Conservation (phyloP, 768 basidiomycete genomes). For the Infundibulicybe gibba region DNA sequence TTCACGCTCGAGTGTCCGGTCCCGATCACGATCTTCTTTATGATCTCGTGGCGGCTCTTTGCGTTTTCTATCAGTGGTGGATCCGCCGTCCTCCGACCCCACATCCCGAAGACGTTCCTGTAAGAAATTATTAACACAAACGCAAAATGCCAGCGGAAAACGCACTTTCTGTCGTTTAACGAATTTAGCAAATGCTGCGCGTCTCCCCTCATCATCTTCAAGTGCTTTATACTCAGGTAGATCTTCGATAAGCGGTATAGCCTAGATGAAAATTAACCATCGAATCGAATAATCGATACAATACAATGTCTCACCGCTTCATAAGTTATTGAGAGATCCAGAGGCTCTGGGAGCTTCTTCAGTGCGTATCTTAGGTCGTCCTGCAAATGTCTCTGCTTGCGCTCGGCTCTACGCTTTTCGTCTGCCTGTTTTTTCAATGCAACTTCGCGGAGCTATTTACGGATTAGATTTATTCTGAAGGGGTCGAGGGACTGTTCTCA, state of each 20-base stretch:
- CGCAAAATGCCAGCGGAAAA: constrained; percentile 1
- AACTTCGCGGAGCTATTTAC: constrained; percentile 61
- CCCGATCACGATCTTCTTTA: not conserved
- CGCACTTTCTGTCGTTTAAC: constrained; percentile 85
- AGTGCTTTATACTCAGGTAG: constrained; percentile 85
- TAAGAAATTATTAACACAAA: not conserved
- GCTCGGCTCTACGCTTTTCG: constrained; percentile 83
- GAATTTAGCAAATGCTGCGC: constrained; percentile 82
- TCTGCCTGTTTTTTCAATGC: constrained; percentile 77
- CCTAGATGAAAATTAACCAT: constrained; percentile 33
- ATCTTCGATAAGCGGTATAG: constrained; percentile 72
- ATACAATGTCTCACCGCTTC: constrained; percentile 57
- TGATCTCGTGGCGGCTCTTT: constrained; percentile 65
- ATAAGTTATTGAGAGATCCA: constrained; percentile 73
- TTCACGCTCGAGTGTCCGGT: constrained; percentile 45
- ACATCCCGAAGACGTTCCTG: constrained; percentile 76
- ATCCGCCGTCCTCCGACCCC: constrained; percentile 83
- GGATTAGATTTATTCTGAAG: constrained; percentile 1
- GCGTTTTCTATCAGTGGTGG: constrained; percentile 74
- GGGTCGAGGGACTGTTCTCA: constrained; percentile 25
- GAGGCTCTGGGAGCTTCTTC: constrained; percentile 80
- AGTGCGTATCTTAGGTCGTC: constrained; percentile 96
- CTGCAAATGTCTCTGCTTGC: constrained; percentile 81
- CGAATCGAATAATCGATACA: not conserved
- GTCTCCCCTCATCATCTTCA: constrained; percentile 82